Percentiles rank a stretch among this genome's conserved stretches.
phyloP scores from a whole-genome alignment of 176 grass and related monocot genomes.

The Paspalum vaginatum region DNA sequence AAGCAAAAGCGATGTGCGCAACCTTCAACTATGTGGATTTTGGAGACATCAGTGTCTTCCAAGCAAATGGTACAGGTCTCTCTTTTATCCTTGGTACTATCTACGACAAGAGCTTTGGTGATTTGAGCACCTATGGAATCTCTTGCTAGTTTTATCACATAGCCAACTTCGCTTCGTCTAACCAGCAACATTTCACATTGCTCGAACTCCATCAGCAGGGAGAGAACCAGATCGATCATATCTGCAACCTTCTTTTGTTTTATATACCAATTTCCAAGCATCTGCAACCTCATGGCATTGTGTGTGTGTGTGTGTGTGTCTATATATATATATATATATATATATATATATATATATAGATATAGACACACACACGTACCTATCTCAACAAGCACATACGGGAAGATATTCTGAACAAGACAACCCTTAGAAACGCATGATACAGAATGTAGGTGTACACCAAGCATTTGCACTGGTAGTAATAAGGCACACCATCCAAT shows the following conservation, averaged over 20 bases:
- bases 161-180: slow-evolving; percentile 37
- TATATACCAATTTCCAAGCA: slow-evolving; percentile 51
- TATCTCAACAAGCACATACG: neutral
- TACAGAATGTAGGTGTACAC: neutral
- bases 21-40: slow-evolving; percentile 62
- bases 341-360: neutral
- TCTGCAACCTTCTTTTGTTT: slow-evolving; percentile 47
- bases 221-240: slow-evolving; percentile 49
- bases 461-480: neutral
- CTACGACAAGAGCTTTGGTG: slow-evolving; percentile 32
- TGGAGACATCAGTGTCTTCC: slow-evolving; percentile 61
- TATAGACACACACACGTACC: too few relatives aligned
- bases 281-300: slow-evolving; percentile 34
- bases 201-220: slow-evolving; percentile 54
- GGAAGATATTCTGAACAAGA: neutral
- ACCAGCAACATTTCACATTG: slow-evolving; percentile 52
- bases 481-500: neutral
- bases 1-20: slow-evolving; percentile 80
- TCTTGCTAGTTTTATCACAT: slow-evolving; percentile 65
- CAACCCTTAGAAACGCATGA: neutral
- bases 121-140: slow-evolving; percentile 66
- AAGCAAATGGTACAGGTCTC: slow-evolving; percentile 85
- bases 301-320: too few relatives aligned
- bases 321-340: neutral
- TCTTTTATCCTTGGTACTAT: slow-evolving; percentile 38